A percentile compares a stretch with the other conserved stretches of the same genome.
Conservation (phyloP, 768 basidiomycete species). For the Suillus occidentalis region DNA sequence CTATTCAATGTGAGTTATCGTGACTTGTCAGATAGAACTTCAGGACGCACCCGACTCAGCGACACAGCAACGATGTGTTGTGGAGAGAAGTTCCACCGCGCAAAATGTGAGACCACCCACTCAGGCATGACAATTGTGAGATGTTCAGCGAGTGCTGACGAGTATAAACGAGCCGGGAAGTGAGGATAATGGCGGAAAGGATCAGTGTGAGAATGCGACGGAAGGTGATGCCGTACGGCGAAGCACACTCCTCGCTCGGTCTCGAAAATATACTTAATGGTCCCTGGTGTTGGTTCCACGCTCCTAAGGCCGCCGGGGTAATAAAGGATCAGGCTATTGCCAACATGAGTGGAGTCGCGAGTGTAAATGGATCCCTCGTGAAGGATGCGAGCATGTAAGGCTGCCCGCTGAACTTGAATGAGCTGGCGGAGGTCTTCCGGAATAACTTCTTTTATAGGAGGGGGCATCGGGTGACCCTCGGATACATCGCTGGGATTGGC, state of each 20-base stretch:
- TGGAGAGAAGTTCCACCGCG: too few relatives aligned
- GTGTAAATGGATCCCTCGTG: conserved; percentile 10
- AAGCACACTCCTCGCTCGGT: background rate
- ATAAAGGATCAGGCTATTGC: too few relatives aligned
- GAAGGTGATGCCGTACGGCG: conserved; percentile 8
- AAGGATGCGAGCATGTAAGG: conserved; percentile 7
- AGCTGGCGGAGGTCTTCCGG: conserved; percentile 5
- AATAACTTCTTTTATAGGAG: too few relatives aligned
- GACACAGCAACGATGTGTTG: conserved; percentile 1
- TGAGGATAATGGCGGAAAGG: conserved; percentile 5
- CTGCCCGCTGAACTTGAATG: background rate
- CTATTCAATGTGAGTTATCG: too few relatives aligned
- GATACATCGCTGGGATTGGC: background rate
- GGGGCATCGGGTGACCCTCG: too few relatives aligned
- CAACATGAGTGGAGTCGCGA: too few relatives aligned
- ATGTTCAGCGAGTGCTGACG: background rate
- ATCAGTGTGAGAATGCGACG: background rate
- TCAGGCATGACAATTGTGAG: conserved; percentile 4
- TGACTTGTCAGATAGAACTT: too few relatives aligned
- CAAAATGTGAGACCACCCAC: conserved; percentile 13
- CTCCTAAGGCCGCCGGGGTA: background rate
- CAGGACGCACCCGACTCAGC: too few relatives aligned
- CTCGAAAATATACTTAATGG: conserved; percentile 20
- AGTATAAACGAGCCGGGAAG: too few relatives aligned
- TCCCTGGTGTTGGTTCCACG: conserved; percentile 9